Base-by-base conservation (phyloP, 2,329 filamentous ascomycete genomes). In the Alternaria triticimaculans region DNA sequence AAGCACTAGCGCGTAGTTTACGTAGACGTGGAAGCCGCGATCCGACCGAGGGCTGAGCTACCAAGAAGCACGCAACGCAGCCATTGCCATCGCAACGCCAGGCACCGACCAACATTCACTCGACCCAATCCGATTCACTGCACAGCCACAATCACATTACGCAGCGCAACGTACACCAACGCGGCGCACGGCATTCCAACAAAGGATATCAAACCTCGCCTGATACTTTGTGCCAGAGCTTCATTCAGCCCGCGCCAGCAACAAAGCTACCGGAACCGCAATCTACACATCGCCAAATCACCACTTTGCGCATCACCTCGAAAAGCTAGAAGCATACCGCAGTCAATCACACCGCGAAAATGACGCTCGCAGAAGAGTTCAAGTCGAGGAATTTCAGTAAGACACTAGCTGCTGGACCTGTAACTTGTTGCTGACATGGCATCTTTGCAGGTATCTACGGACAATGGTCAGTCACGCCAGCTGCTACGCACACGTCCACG, bases 331-430 rank as follows among this genome's bases (percentile, higher is more conserved):
- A 46, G 45, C 53, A 33, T 9, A 28, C 43, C n/a, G n/a, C 41
- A 25, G 53, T 37, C 30, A 37, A 45, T 15, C 14, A 60, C 25
- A 59, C 53, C 55, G 69, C 63, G 70, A 72, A 60, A 0, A 89
- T 89, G 88, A 87, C 87, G 69, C 76, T 90, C 68, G 82, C 84
- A 58, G 88, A 90, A 66, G 88, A 90, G 79, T 85, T 90, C 77
- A 87, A 82, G 76, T 87, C 87, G 76, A 82, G 88, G 78, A 90
- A 90, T 81, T 90, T 90, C 83, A 89, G 88, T 89, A 82, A 81
- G 87, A 61, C 48, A 7, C 41, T 60, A 48, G 51, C 28, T 46
- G 56, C 28, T 44, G 28, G 41, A 49, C 60, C 67, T 50, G 41
- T 57, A 54, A 69, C 65, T 55, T 58, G 58, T 62, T 72, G 68